Evolutionary conservation across 495 filamentous ascomycete genomes (phyloP), one percentile per base, ranked within the genome.

Genomic region (Corynascus novoguineensis): DNA sequence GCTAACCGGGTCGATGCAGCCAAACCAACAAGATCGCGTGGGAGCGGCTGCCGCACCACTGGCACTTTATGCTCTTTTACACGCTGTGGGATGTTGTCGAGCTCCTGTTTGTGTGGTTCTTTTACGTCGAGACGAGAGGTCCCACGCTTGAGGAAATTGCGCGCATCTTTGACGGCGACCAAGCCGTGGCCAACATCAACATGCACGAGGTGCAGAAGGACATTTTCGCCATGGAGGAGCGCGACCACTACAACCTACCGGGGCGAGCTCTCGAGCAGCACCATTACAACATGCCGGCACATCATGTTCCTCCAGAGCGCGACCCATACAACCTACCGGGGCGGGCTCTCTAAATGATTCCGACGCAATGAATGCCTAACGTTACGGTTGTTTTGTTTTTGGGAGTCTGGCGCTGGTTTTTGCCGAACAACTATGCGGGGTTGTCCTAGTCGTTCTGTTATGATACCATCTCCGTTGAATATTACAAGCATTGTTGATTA

Each of bases 91-190:
- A 86, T 56, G 71, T 71, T 14, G 60, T 78, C 52, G 81, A 85
- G 62, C 62, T 86, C 22, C 41, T 76, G 3, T 81, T 86, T 53
- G 83, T 86, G n/a, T 86, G 78, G 71, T 81, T 83, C 71, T 78
- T 83, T 68, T 88, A 83, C 53, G 73, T 84, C 22, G 84, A 88
- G 68, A 88, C 83, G 12, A 80, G 80, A 49, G 81, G 82, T 10
- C 80, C 79, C 0, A 83, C 82, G 0, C 75, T 86, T 4, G 85
- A 87, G 60, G 85, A 86, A 58, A 81, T 85, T 55, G 77, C 81
- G 4, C 66, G 71, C 47, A 74, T 81, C 48, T 85, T 86, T 60
- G 83, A 84, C 61, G 82, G 83, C 15, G 75, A 78, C 9, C 64
- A 71, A 12, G 81, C 81, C 49, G 73, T 82, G 25, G 77, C 75